Percentiles rank a stretch among this genome's conserved stretches.
Evolutionary conservation across 768 basidiomycete genomes (phyloP).

Genomic region (Candolleomyces efflorescens): DNA sequence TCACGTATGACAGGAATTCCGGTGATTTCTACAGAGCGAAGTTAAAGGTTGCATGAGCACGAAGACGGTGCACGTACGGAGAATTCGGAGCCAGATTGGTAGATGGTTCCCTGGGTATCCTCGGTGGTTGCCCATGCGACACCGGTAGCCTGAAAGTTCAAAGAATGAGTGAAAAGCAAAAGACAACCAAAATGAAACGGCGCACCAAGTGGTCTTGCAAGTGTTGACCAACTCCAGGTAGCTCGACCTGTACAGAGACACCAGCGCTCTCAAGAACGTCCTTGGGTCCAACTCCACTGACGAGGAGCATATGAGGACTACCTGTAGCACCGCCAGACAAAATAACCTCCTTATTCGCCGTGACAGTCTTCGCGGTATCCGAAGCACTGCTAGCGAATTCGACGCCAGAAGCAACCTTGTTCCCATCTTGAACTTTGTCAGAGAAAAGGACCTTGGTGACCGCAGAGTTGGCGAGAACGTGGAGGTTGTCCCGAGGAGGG

Average conservation of each 20-base stretch:
- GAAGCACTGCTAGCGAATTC: conserved; percentile 35
- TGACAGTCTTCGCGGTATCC: conserved; percentile 34
- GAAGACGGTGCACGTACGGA: conserved; percentile 17
- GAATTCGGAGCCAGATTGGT: conserved; percentile 19
- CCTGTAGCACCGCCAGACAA: conserved; percentile 49
- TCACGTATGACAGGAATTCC: conserved; percentile 54
- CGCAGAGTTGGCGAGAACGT: conserved; percentile 55
- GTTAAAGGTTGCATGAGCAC: not conserved
- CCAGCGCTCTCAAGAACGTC: conserved; percentile 45
- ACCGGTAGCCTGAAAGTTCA: conserved; percentile 10
- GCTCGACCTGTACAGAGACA: conserved; percentile 39
- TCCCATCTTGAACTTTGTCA: conserved; percentile 41
- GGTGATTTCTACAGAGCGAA: conserved; percentile 20
- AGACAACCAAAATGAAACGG: not conserved
- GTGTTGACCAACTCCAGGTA: conserved; percentile 61
- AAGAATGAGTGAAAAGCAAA: not conserved
- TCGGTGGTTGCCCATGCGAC: conserved; percentile 18
- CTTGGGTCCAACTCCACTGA: conserved; percentile 55
- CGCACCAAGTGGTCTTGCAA: conserved; percentile 45
- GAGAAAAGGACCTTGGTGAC: conserved; percentile 53
- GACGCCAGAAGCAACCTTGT: conserved; percentile 30
- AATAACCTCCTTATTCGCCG: conserved; percentile 59
- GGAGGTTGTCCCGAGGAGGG: conserved; percentile 57
- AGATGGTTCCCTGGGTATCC: conserved; percentile 26
- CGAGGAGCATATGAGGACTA: conserved; percentile 49